phyloP scores from a whole-genome alignment of 2,329 filamentous ascomycete genomes.

The Exophiala alcalophila region DNA sequence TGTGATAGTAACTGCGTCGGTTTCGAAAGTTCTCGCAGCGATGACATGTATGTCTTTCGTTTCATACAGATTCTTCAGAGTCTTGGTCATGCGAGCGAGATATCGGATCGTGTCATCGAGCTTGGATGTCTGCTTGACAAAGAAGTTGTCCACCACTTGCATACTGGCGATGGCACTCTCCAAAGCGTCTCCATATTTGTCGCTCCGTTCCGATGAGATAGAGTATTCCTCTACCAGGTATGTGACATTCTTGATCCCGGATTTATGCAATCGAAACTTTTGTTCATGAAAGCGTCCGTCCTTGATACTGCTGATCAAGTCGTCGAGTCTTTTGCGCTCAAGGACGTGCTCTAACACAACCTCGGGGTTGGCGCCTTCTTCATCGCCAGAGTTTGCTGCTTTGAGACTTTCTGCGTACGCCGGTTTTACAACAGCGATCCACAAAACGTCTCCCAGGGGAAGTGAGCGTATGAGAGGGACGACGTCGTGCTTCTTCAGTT shows the following conservation, averaged over 20 bases:
- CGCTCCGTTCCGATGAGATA: conserved; percentile 54
- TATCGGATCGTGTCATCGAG: conserved; percentile 78
- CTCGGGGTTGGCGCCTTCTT: conserved; percentile 58
- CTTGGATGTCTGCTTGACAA: conserved; percentile 71
- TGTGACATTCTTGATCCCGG: conserved; percentile 70
- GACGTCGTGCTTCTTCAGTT: conserved; percentile 65
- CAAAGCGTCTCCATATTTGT: conserved; percentile 64
- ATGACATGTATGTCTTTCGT: conserved; percentile 26
- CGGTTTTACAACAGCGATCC: conserved; percentile 72
- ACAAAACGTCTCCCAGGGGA: conserved; percentile 72
- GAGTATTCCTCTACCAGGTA: conserved; percentile 75
- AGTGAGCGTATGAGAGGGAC: conserved; percentile 65
- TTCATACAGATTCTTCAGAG: conserved; percentile 63
- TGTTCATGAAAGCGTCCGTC: conserved; percentile 81
- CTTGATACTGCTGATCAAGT: conserved; percentile 75
- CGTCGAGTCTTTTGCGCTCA: conserved; percentile 76
- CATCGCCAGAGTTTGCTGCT: conserved; percentile 24
- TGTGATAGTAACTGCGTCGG: conserved; percentile 63
- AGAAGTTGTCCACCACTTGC: conserved; percentile 75
- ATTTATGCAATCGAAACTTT: conserved; percentile 72
- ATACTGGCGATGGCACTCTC: conserved; percentile 72
- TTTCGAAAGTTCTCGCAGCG: conserved; percentile 37
- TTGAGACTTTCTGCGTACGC: conserved; percentile 52
- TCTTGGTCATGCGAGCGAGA: conserved; percentile 66
- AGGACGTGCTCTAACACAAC: conserved; percentile 76